Base-by-base conservation (phyloP, 768 basidiomycete genomes). In the Obba rivulosa region DNA sequence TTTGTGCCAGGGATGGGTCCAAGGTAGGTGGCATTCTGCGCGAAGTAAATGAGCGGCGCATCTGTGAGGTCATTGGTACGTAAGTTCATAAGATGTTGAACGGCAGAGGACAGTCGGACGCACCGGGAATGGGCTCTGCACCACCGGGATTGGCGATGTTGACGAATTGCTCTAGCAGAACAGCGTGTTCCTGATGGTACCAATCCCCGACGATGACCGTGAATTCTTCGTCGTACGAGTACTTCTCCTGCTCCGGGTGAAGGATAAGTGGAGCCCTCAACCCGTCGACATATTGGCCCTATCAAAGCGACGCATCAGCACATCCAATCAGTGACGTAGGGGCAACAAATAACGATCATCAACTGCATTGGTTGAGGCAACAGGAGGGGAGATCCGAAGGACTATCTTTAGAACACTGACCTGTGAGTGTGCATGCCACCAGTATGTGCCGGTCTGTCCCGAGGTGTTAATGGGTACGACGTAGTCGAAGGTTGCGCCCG, bases 221-320 rank as follows among this genome's bases (percentile, higher is more conserved):
- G 68, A 80, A 93, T 56, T 97, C 95, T 22, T 85, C 89, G 64
- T 97, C 93, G 65, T 96, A 97, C 9, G 53, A 55, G 63, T 91
- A 78, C 17, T 69, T 74, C 66, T 87, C 85, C 45, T 69, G 71
- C 1, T 72, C 66, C 3, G 84, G 82, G 58, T 87, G 87, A 43
- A 97, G 77, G 42, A 94, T 61, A 39, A 96, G 63, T 1, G 94
- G 91, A 0, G 92, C 76, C n/a, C 93, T 85, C 1, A 98, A 76
- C 18, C 95, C 94, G 57, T 98, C 94, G 41, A 88, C 85, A 58
- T 96, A 95, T 73, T 93, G 89, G 17, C 91, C 88, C 81, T 85
- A 55, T 39, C 11, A 37, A 31, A 21, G 22, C 3, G 17, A 24
- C n/a, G 3, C 16, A 16, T 55, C 18, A 48, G 23, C 1, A 1